These are phyloP conservation scores for Phytophthora fragariaefolia DNA, from an alignment of 352 stramenopile genomes.

Conservation along the genomic window DNA sequence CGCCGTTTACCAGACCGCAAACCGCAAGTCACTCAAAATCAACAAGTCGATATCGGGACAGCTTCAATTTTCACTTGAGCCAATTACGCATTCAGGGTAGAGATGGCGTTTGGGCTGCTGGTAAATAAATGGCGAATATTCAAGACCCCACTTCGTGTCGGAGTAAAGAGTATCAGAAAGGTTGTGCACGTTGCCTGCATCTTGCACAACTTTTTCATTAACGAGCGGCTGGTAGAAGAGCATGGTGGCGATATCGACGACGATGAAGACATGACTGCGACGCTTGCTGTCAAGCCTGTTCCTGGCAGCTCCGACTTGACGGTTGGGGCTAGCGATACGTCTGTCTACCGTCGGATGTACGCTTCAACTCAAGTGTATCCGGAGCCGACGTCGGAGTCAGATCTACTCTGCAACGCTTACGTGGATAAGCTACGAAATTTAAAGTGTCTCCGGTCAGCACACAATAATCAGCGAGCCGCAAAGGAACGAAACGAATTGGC, in stretches of 20 bases:
- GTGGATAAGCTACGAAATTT: background rate
- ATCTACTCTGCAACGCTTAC: background rate
- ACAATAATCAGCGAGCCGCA: background rate
- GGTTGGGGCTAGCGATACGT: background rate
- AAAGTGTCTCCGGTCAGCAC: background rate
- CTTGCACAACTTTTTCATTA: background rate
- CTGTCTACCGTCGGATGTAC: background rate
- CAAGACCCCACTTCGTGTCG: background rate
- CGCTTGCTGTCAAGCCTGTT: background rate
- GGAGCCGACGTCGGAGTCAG: background rate
- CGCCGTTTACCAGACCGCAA: constrained; percentile 7
- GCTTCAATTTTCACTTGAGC: constrained; percentile 10
- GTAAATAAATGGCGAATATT: constrained; percentile 23
- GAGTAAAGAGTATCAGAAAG: background rate
- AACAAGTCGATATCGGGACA: too few species aligned
- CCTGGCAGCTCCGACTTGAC: background rate
- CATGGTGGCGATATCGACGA: background rate
- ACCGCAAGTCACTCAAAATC: background rate
- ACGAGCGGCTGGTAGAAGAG: background rate
- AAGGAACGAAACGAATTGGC: too few species aligned
- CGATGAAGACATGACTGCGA: background rate
- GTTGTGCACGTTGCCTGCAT: background rate
- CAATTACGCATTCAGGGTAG: constrained; percentile 7
- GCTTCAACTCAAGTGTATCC: background rate
- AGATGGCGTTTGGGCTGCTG: constrained; percentile 23